Evolutionary conservation across 2,329 filamentous ascomycete species (phyloP).

Genomic region (Fusarium miscanthi): DNA sequence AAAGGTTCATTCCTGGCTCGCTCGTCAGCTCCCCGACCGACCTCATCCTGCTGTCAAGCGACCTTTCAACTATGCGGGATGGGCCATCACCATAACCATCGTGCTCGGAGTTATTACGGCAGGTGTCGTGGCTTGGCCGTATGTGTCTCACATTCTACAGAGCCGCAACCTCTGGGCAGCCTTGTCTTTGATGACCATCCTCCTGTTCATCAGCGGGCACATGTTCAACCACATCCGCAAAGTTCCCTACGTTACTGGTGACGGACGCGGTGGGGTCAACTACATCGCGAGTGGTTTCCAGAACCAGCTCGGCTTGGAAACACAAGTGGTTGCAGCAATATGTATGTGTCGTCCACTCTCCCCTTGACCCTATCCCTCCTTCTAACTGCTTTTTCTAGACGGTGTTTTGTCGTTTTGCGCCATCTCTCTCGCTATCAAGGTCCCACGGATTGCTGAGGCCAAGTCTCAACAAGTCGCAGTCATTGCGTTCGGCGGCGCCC

Average conservation of each 20-base stretch:
- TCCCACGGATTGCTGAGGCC: slow-evolving; percentile 84
- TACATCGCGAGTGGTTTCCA: slow-evolving; percentile 95
- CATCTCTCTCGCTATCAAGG: slow-evolving; percentile 91
- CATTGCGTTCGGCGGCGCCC: slow-evolving; percentile 78
- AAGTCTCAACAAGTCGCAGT: slow-evolving; percentile 84
- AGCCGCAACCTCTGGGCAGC: slow-evolving; percentile 96
- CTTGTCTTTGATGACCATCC: slow-evolving; percentile 85
- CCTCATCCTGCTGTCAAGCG: slow-evolving; percentile 82
- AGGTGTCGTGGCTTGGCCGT: slow-evolving; percentile 78
- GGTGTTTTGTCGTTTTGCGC: slow-evolving; percentile 87
- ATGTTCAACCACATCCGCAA: slow-evolving; percentile 99
- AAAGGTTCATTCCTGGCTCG: slow-evolving; percentile 80
- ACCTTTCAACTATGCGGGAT: slow-evolving; percentile 87
- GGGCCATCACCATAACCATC: slow-evolving; percentile 74
- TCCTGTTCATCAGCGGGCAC: slow-evolving; percentile 94
- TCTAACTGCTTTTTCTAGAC: slow-evolving; percentile 45
- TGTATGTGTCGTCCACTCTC: slow-evolving; percentile 69
- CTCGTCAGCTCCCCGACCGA: slow-evolving; percentile 79
- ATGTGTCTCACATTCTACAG: slow-evolving; percentile 82
- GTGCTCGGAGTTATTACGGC: slow-evolving; percentile 76
- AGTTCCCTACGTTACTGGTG: slow-evolving; percentile 88
- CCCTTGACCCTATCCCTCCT: neutral
- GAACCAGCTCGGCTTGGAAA: slow-evolving; percentile 93
- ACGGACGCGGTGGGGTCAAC: slow-evolving; percentile 85
- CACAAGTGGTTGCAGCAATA: slow-evolving; percentile 91